These are phyloP conservation scores for Boletellus ananas DNA, from an alignment of 768 basidiomycete genomes.

Conservation along the genomic window DNA sequence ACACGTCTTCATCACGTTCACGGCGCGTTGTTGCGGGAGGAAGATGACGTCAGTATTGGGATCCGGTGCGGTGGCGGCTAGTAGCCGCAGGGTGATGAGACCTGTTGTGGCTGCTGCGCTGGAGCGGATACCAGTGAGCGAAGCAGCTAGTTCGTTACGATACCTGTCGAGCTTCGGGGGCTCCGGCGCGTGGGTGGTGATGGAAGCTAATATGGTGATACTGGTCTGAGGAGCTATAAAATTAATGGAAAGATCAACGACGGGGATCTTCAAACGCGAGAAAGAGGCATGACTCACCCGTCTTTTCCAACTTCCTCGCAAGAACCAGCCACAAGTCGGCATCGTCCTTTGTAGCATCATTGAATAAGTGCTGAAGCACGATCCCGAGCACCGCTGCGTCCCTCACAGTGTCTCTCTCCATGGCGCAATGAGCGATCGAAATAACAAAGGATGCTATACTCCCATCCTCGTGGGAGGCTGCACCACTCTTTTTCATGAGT, in stretches of 20 bases:
- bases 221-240: constrained; percentile 63
- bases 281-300: constrained; percentile 41
- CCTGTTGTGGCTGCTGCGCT: constrained; percentile 66
- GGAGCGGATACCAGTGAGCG: constrained; percentile 61
- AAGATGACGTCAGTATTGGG: constrained; percentile 78
- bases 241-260: neutral
- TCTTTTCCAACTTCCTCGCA: constrained; percentile 60
- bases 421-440: constrained; percentile 31
- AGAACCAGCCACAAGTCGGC: constrained; percentile 74
- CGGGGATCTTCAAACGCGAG: neutral
- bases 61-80: constrained; percentile 72
- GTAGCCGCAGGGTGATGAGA: constrained; percentile 59
- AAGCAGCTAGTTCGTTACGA: constrained; percentile 88
- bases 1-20: constrained; percentile 83
- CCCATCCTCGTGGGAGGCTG: constrained; percentile 18
- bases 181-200: constrained; percentile 63
- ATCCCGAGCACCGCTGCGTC: constrained; percentile 58
- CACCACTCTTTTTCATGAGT: constrained; percentile 27
- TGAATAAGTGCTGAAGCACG: constrained; percentile 57
- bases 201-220: constrained; percentile 59
- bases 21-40: constrained; percentile 77
- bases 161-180: constrained; percentile 71
- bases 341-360: constrained; percentile 58
- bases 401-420: constrained; percentile 42
- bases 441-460: constrained; percentile 28